Percentiles rank a stretch among this genome's conserved stretches.
Conservation (phyloP, 2,329 filamentous ascomycete genomes). For the Fusarium sp. region DNA sequence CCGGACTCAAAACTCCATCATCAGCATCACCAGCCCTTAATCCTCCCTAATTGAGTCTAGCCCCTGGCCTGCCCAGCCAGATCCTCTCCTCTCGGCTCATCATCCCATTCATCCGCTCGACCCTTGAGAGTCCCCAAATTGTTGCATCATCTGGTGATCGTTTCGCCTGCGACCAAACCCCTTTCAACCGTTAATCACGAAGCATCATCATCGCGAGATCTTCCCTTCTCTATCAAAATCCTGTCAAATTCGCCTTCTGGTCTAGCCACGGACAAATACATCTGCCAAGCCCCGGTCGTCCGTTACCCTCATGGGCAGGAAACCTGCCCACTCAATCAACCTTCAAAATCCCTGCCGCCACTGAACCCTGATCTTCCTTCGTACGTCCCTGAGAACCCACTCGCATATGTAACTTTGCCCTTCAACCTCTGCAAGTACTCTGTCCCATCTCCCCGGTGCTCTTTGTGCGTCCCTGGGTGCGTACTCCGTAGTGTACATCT, state of each 20-base stretch:
- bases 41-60: constrained; percentile 28
- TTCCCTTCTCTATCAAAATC: constrained; percentile 7
- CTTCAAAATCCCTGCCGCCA: constrained; percentile 22
- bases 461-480: not conserved
- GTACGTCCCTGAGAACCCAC: not conserved
- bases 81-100: constrained; percentile 11
- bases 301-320: constrained; percentile 9
- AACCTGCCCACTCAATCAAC: constrained; percentile 21
- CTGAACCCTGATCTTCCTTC: constrained; percentile 31
- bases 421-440: constrained; percentile 1
- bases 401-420: not conserved
- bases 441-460: not conserved
- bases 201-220: constrained; percentile 6
- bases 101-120: constrained; percentile 23
- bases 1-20: constrained; percentile 17
- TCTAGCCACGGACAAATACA: not conserved
- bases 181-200: not conserved
- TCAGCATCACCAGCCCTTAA: constrained; percentile 26
- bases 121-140: constrained; percentile 3
- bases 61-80: not conserved
- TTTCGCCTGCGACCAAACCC: not conserved
- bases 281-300: constrained; percentile 4
- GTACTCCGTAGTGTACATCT: not conserved
- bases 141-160: constrained; percentile 17
- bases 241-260: not conserved